Conservation (phyloP, 768 basidiomycete species). For the Suillus placidus region DNA sequence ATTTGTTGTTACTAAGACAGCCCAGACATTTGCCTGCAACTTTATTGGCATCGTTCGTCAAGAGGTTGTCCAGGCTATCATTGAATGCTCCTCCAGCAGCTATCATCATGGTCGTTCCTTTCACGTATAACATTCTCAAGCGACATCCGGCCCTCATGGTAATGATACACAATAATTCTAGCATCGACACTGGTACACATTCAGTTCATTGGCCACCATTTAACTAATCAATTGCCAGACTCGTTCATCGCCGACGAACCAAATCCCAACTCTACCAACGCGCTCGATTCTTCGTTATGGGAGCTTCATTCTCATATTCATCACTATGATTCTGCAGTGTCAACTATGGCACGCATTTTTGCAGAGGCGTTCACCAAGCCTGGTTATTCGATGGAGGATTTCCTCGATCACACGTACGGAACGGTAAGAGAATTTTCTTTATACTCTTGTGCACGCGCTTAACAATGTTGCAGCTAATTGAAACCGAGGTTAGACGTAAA, state of each 20-base stretch:
- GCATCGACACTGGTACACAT: constrained; percentile 38
- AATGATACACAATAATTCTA: constrained; percentile 77
- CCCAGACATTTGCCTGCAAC: constrained; percentile 83
- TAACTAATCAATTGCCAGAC: constrained; percentile 45
- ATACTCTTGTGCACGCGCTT: constrained; percentile 8
- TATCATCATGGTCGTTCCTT: constrained; percentile 87
- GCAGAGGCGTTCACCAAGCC: constrained; percentile 94
- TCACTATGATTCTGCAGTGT: constrained; percentile 88
- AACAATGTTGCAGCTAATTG: constrained; percentile 64
- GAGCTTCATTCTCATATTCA: constrained; percentile 77
- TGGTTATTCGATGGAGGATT: constrained; percentile 89
- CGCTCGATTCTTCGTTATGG: constrained; percentile 90
- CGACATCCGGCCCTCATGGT: constrained; percentile 88
- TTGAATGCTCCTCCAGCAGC: constrained; percentile 88
- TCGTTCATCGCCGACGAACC: constrained; percentile 68
- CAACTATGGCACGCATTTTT: constrained; percentile 86
- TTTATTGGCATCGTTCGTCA: constrained; percentile 94
- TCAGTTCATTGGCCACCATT: neutral
- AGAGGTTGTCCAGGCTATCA: constrained; percentile 84
- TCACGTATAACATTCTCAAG: constrained; percentile 94
- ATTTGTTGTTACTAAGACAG: constrained; percentile 2
- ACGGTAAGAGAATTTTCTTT: constrained; percentile 54
- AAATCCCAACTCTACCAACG: constrained; percentile 77
- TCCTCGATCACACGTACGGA: constrained; percentile 89
- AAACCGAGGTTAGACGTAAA: constrained; percentile 77